A percentile compares a stretch with the other conserved stretches of the same genome.
Evolutionary conservation across 2,329 filamentous ascomycete species (phyloP).

Genomic region (Beauveria scarabaeidicola): DNA sequence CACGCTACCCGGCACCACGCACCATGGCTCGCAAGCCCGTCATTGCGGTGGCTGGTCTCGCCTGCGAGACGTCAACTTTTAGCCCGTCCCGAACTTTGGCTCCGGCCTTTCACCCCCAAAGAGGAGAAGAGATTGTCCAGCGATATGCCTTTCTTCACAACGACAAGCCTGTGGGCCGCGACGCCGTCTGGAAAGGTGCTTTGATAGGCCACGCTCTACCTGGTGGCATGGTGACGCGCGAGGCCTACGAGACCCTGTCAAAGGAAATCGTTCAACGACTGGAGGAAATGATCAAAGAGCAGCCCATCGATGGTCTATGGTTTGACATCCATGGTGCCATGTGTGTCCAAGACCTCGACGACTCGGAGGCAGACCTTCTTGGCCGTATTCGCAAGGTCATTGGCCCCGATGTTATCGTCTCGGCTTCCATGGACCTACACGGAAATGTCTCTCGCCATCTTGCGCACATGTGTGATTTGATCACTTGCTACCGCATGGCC

Average conservation of each 20-base stretch:
- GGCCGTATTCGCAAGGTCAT: conserved; percentile 35
- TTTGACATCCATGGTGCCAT: conserved; percentile 50
- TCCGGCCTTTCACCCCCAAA: conserved; percentile 39
- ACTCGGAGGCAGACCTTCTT: conserved; percentile 40
- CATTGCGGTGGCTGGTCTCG: conserved; percentile 43
- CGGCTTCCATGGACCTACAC: conserved; percentile 48
- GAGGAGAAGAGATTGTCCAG: conserved; percentile 33
- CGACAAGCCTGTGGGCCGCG: conserved; percentile 30
- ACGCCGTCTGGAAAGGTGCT: conserved; percentile 40
- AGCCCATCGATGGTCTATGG: conserved; percentile 39
- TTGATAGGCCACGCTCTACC: conserved; percentile 44
- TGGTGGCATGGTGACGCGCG: conserved; percentile 37
- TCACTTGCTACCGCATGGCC: conserved; percentile 45
- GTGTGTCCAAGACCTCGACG: conserved; percentile 41
- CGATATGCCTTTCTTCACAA: conserved; percentile 37
- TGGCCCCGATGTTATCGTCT: conserved; percentile 37
- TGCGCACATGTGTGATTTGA: conserved; percentile 40
- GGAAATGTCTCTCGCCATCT: conserved; percentile 43
- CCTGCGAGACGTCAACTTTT: conserved; percentile 46
- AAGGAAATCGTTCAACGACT: conserved; percentile 33
- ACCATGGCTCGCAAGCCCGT: conserved; percentile 24
- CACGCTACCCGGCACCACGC: background rate
- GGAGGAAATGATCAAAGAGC: conserved; percentile 23
- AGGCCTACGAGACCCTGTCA: conserved; percentile 36
- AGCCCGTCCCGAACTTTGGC: conserved; percentile 40